Conservation (phyloP, 495 filamentous ascomycete genomes). For the Aspergillus carlsbadensis region DNA sequence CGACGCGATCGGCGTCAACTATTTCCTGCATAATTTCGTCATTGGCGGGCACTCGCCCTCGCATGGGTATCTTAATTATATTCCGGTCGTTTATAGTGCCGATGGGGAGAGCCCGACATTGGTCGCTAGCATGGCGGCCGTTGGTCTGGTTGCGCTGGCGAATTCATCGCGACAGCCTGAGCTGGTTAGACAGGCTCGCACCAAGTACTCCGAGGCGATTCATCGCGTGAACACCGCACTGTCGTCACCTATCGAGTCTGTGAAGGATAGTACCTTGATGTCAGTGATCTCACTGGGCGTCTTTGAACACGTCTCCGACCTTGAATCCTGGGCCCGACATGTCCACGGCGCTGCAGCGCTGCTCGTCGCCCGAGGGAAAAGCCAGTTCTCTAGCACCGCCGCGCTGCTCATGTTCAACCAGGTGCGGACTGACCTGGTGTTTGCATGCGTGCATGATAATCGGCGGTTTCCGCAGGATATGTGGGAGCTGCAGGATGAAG, state of each 20-base stretch:
- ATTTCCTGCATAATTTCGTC: slow-evolving; percentile 39
- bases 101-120: slow-evolving; percentile 34
- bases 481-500: slow-evolving; percentile 28
- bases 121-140: slow-evolving; percentile 40
- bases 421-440: slow-evolving; percentile 37
- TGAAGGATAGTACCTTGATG: slow-evolving; percentile 59
- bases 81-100: slow-evolving; percentile 22
- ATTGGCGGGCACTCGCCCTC: slow-evolving; percentile 19
- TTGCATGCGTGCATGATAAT: slow-evolving; percentile 20
- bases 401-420: slow-evolving; percentile 55
- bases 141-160: slow-evolving; percentile 43
- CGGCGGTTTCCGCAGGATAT: slow-evolving; percentile 26
- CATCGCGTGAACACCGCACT: slow-evolving; percentile 48
- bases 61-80: slow-evolving; percentile 35
- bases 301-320: slow-evolving; percentile 53
- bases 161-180: slow-evolving; percentile 31
- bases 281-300: slow-evolving; percentile 58
- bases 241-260: slow-evolving; percentile 45
- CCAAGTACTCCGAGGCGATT: slow-evolving; percentile 43
- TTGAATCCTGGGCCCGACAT: slow-evolving; percentile 49
- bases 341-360: slow-evolving; percentile 54
- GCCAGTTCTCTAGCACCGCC: slow-evolving; percentile 47
- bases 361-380: slow-evolving; percentile 45
- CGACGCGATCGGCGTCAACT: slow-evolving; percentile 31
- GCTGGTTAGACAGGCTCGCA: slow-evolving; percentile 34